Percentiles rank a stretch among this genome's conserved stretches.
phyloP scores from a whole-genome alignment of 148 eudicot genomes.

The Hydrangea macrophylla region DNA sequence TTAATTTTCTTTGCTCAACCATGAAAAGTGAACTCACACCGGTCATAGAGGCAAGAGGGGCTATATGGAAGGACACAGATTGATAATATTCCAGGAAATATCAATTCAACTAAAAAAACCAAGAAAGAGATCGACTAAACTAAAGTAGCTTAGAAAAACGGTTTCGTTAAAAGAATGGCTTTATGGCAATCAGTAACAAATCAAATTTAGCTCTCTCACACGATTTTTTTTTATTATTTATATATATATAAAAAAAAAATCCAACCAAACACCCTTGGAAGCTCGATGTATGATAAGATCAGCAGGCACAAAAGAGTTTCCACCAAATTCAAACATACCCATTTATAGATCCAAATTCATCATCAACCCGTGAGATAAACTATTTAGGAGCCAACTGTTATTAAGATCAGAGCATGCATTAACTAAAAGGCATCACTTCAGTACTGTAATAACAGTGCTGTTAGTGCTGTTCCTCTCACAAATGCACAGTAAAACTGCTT shows the following conservation, averaged over 20 bases:
- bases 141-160: too few relatives aligned
- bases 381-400: not conserved
- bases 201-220: too few relatives aligned
- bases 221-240: too few relatives aligned
- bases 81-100: not conserved
- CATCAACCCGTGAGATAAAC: conserved; percentile 3
- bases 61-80: not conserved
- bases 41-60: not conserved
- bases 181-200: too few relatives aligned
- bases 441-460: too few relatives aligned
- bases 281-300: not conserved
- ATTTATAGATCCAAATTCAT: conserved; percentile 12
- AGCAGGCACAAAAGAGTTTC: conserved; percentile 4
- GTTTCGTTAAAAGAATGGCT: too few relatives aligned
- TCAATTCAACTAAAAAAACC: too few relatives aligned
- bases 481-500: too few relatives aligned
- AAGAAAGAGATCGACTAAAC: not conserved
- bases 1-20: not conserved
- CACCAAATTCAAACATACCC: not conserved
- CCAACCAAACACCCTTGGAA: not conserved
- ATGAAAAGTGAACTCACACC: not conserved
- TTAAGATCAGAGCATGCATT: too few relatives aligned
- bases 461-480: too few relatives aligned
- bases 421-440: too few relatives aligned
- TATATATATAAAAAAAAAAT: too few relatives aligned